phyloP scores from a whole-genome alignment of 2,329 filamentous ascomycete genomes.

The Ustulina deusta region DNA sequence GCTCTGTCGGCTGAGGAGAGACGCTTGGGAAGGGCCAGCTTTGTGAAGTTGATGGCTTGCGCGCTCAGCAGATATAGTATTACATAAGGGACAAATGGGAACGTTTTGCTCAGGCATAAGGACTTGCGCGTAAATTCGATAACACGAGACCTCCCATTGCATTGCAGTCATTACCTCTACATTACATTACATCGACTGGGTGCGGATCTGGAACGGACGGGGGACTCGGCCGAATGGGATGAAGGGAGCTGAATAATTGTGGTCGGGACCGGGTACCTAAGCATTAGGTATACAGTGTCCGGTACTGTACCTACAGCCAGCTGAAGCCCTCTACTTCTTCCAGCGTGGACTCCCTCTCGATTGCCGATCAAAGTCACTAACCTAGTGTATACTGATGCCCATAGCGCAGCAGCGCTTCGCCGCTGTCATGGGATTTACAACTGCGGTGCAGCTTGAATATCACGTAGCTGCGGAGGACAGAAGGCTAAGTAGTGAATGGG shows the following conservation, averaged over 20 bases:
- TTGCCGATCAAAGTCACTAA: too few species aligned
- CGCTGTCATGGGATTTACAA: too few species aligned
- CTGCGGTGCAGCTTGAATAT: too few species aligned
- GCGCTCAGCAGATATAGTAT: background rate
- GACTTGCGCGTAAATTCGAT: background rate
- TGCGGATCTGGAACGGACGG: background rate
- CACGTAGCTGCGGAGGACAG: too few species aligned
- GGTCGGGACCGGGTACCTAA: conserved; percentile 1
- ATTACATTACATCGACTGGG: background rate
- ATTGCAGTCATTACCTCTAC: too few species aligned
- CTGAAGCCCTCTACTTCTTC: too few species aligned
- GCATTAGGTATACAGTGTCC: too few species aligned
- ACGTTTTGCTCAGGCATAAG: background rate
- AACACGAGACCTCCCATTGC: background rate
- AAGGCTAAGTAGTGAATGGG: too few species aligned
- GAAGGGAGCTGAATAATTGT: conserved; percentile 5
- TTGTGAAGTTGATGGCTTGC: conserved; percentile 50
- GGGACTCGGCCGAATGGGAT: conserved; percentile 11
- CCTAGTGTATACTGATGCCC: too few species aligned
- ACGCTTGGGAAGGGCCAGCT: conserved; percentile 80
- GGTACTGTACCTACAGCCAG: background rate
- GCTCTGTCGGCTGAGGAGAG: conserved; percentile 81
- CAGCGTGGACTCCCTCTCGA: too few species aligned
- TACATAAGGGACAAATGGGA: background rate
- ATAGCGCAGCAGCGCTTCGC: too few species aligned